These are phyloP conservation scores for Furcasterigmium sp. DNA, from an alignment of 2,329 filamentous ascomycete genomes.

Conservation along the genomic window DNA sequence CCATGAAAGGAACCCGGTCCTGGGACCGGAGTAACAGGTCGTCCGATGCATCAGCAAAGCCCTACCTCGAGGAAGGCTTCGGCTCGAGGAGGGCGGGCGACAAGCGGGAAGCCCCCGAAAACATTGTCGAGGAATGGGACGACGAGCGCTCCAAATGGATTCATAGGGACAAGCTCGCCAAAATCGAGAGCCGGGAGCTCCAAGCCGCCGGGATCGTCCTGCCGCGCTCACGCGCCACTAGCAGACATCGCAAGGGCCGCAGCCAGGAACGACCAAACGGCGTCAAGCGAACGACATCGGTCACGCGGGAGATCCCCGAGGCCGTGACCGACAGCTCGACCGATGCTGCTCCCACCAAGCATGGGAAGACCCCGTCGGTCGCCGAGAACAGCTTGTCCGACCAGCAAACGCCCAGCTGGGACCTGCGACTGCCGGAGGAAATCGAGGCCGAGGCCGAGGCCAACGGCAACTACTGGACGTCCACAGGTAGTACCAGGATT, in stretches of 20 bases:
- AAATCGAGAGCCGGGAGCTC: slow-evolving; percentile 75
- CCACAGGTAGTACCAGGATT: slow-evolving; percentile 59
- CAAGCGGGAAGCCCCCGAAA: slow-evolving; percentile 21
- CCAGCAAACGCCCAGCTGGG: slow-evolving; percentile 52
- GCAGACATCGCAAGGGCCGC: slow-evolving; percentile 40
- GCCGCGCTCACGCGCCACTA: slow-evolving; percentile 47
- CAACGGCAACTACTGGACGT: slow-evolving; percentile 44
- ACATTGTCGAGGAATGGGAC: slow-evolving; percentile 18
- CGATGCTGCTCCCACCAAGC: slow-evolving; percentile 4
- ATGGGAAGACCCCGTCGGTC: slow-evolving; percentile 41
- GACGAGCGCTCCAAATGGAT: slow-evolving; percentile 74
- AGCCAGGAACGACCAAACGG: slow-evolving; percentile 27
- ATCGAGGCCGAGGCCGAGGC: slow-evolving; percentile 58
- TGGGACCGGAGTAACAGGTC: slow-evolving; percentile 10
- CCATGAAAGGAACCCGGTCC: slow-evolving; percentile 6
- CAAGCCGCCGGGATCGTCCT: slow-evolving; percentile 70
- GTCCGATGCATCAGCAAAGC: slow-evolving; percentile 13
- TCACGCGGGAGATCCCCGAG: slow-evolving; percentile 19
- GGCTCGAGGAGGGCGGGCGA: slow-evolving; percentile 12
- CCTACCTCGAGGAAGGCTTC: slow-evolving; percentile 33
- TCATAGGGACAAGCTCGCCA: slow-evolving; percentile 76
- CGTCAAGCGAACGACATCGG: slow-evolving; percentile 21
- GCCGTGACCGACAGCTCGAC: slow-evolving; percentile 3
- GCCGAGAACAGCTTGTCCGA: slow-evolving; percentile 31
- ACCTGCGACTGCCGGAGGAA: slow-evolving; percentile 73